A percentile compares a stretch with the other conserved stretches of the same genome.
phyloP scores from a whole-genome alignment of 2,329 filamentous ascomycete genomes.

The Berkeleyomyces basicola region DNA sequence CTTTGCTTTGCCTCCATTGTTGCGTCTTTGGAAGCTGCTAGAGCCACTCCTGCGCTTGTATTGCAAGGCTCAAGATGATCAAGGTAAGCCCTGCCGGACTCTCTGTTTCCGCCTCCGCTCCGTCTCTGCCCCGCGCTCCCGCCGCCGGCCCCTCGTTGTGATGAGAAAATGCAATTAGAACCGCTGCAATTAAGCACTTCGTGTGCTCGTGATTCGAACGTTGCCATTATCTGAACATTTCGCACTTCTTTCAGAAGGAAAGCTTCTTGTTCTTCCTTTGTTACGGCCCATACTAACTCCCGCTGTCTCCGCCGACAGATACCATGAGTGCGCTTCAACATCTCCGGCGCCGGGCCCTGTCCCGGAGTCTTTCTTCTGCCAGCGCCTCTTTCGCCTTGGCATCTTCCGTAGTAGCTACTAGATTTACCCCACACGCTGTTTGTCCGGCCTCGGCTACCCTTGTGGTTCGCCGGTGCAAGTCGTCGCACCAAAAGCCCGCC shows the following conservation, averaged over 20 bases:
- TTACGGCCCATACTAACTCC: no score
- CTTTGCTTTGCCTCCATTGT: constrained; percentile 1
- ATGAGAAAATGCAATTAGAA: constrained; percentile 28
- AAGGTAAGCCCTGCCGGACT: constrained; percentile 10
- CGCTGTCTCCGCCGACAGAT: constrained; percentile 14
- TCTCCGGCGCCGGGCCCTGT: constrained; percentile 21
- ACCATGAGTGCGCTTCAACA: constrained; percentile 24
- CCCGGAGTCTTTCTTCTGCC: constrained; percentile 5
- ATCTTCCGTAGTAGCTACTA: constrained; percentile 5
- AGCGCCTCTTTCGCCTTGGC: background rate
- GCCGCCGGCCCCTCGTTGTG: constrained; percentile 18
- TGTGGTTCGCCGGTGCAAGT: constrained; percentile 7
- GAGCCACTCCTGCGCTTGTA: background rate
- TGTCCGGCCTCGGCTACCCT: background rate
- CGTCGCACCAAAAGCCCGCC: background rate
- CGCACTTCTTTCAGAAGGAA: background rate
- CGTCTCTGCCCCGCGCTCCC: background rate
- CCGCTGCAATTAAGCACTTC: constrained; percentile 33
- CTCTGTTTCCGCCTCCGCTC: background rate
- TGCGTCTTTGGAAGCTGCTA: background rate
- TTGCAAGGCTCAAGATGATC: constrained; percentile 12
- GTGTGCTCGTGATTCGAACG: constrained; percentile 28
- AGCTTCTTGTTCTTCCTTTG: background rate
- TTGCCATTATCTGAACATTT: constrained; percentile 13
- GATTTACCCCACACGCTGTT: background rate